Percentiles rank a stretch among this genome's conserved stretches.
Conservation (phyloP, 805 yeast species). For the Sugiyamaella chiloensis region DNA sequence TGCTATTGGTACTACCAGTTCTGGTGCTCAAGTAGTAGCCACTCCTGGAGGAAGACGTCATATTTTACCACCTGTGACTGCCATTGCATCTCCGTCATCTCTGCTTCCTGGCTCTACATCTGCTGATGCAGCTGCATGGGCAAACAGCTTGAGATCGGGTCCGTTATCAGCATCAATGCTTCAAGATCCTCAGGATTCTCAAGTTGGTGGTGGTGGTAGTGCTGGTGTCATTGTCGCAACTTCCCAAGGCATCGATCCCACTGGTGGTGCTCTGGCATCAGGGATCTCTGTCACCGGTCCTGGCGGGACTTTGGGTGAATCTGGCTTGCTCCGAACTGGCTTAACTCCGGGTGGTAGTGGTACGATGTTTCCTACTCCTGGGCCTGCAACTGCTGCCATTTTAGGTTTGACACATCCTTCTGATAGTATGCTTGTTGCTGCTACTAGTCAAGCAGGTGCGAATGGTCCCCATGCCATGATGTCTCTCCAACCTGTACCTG, state of each 20-base stretch:
- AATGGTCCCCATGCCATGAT: not conserved
- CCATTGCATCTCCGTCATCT: conserved; percentile 28
- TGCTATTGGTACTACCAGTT: conserved; percentile 5
- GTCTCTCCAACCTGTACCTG: conserved; percentile 9
- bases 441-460: not conserved
- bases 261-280: not conserved
- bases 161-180: conserved; percentile 39
- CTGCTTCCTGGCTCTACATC: conserved; percentile 19
- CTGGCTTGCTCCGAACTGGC: conserved; percentile 39
- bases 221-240: conserved; percentile 28
- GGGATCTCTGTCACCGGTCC: no score
- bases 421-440: not conserved
- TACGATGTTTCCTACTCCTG: conserved; percentile 35
- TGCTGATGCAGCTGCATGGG: conserved; percentile 20
- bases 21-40: conserved; percentile 17
- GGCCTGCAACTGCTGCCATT: conserved; percentile 36
- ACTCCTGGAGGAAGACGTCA: conserved; percentile 28
- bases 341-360: conserved; percentile 38
- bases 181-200: conserved; percentile 31
- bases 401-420: conserved; percentile 34
- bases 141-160: conserved; percentile 31
- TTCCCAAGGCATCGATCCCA: no score
- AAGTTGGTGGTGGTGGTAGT: not conserved
- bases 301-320: not conserved
- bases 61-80: conserved; percentile 29